A percentile compares a stretch with the other conserved stretches of the same genome.
These are phyloP conservation scores for Psidium guajava DNA, from an alignment of 345 rosid genomes.

Conservation along the genomic window DNA sequence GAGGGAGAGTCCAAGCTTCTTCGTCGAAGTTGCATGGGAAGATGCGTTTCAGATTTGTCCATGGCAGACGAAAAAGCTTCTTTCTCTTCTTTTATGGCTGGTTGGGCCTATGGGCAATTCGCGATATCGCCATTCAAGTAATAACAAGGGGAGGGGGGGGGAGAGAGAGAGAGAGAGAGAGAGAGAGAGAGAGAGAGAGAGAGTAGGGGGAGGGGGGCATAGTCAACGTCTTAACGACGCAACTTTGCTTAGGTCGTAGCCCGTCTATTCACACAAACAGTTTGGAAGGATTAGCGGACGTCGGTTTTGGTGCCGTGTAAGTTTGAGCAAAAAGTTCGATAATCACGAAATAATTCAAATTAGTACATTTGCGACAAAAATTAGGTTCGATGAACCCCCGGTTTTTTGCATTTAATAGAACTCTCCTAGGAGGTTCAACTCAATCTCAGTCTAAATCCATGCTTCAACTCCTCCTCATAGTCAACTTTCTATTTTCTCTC, in stretches of 20 bases:
- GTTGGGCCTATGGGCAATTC: neutral
- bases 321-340: too few species aligned
- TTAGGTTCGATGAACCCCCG: too few species aligned
- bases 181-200: too few species aligned
- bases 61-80: neutral
- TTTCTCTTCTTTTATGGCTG: neutral
- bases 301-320: too few species aligned
- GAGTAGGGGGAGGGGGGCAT: neutral
- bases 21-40: conserved; percentile 45
- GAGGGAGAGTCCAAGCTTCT: neutral
- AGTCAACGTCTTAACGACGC: neutral
- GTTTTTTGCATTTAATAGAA: too few species aligned
- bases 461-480: too few species aligned
- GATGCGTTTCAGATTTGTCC: neutral
- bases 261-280: neutral
- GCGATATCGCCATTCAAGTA: neutral
- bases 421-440: too few species aligned
- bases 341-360: too few species aligned
- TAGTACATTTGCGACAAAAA: too few species aligned
- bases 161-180: too few species aligned
- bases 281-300: neutral
- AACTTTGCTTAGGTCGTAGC: neutral
- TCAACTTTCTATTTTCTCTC: too few species aligned
- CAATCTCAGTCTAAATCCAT: too few species aligned
- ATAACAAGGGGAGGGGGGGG: neutral